Evolutionary conservation across 441 rosid species (phyloP), one percentile per base, ranked within the genome.

Genomic region (Eruca vesicaria): DNA sequence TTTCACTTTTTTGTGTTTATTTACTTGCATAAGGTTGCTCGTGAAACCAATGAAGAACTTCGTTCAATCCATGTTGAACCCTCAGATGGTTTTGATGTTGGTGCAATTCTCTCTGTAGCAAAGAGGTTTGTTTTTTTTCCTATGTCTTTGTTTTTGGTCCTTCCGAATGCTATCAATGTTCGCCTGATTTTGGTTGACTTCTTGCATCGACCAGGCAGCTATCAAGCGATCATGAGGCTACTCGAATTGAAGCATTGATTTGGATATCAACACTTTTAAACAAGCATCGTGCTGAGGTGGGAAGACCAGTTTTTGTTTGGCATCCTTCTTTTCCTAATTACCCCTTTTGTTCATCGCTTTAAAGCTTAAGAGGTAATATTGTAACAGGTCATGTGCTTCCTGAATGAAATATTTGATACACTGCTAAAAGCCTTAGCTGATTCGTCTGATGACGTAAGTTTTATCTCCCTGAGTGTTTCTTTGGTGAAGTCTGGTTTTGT

Each of bases 1-100:
- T 20, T 82, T 66, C 56, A 50, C 12, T 72, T 68, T 65, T 32
- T 20, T 19, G 55, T 43, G 68, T 66, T 68, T 29, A 5, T 59
- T 9, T 73, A 35, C 68, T 9, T 65, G 45, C 57, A 15, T 68
- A 64, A 97, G 99, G 99, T 94, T 88, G 94, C 99, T 82, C 94
- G 96, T 77, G 99, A 97, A 86, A 97, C 98, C 70, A 97, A 94
- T 83, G 98, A 94, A 85, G 99, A 94, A 80, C 98, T 97, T 79
- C 96, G 97, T 79, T 86, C 93, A 68, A 89, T 94, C 71, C 83
- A 80, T 76, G 94, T 91, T 68, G 96, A 88, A 71, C 97, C 99
- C 77, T 86, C 92, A 0, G 99, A 92, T 84, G 97, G 93, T 65
- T 97, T 89, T 77, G 91, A 86, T 80, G 97, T 97, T 69, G 88